Base-by-base conservation (phyloP, 2,329 filamentous ascomycete species). In the Alternaria consortialis region DNA sequence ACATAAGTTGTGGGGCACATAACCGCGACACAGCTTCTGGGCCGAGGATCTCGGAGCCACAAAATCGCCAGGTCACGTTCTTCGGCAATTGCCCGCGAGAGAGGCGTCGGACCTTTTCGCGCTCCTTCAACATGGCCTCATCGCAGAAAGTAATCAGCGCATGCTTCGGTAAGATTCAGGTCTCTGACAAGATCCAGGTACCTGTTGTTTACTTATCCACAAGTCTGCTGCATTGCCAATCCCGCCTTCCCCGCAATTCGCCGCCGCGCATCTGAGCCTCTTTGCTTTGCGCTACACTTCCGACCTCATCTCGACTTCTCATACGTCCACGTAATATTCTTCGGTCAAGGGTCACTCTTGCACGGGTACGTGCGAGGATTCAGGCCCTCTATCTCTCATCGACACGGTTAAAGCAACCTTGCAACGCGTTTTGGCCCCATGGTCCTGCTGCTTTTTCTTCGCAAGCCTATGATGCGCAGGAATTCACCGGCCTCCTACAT, bases 1-100 rank as follows among this genome's bases (percentile, higher is more conserved):
- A 58, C 57, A 56, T 32, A 32, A 40, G 9, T 59, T 67, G 66
- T 65, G 64, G 66, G 64, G 64, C 62, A 27, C 23, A 27, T 23
- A 32, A 40, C 37, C 40, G 47, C 53, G 58, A 60, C 32, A 32
- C 39, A 47, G 34, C 42, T 34, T 34, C 48, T 60, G 61, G 53
- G 58, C 57, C 61, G 54, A 61, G 58, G 58, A 57, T 60, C 58
- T 60, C 58, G 58, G 58, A 57, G 53, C 40, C 58, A 47, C 40
- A 40, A 8, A 29, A 42, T 48, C 43, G 56, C 56, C 51, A 57
- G 46, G 39, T 60, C 58, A 60, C 58, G 58, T 53, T 44, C 46
- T 51, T 60, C 58, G 58, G 58, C 53, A 57, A 47, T 57, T 39
- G 46, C 53, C 29, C 31, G 23, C 12, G n/a, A n/a, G 50, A n/a